Evolutionary conservation across 164 flowering plant genomes (phyloP), one percentile per base, ranked within the genome.

Genomic region (Saururus chinensis): DNA sequence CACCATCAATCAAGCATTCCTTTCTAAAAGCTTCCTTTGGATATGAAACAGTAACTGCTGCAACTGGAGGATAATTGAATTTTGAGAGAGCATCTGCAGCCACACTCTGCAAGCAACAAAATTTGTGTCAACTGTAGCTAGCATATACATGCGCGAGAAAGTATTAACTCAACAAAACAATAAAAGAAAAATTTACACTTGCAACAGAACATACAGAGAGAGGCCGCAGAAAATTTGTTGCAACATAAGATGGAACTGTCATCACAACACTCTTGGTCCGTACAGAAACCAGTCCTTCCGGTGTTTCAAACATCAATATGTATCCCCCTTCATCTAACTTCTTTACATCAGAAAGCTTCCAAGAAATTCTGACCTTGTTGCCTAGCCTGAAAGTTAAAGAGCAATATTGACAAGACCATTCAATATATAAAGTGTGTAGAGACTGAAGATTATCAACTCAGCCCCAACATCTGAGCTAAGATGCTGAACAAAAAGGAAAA

Each of bases 31-130:
- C 96, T 68, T 84, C 92, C 70, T 80, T 75, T 30, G 96, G 88
- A 72, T 93, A 93, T 51, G 97, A 90, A 57, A 93, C 62, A 40
- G 96, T 74, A 64, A 93, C 96, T 57, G 88, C 89, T 61, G 98
- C 97, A 65, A 93, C 96, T 40, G 98, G 98, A 40, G 98, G 97
- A 69, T 93, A 88, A 62, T 84, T 82, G 60, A 93, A 81, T 70
- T 85, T 82, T 59, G 91, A 85, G 9, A 93, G 80, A 21, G 88
- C 83, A 74, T 88, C 92, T 59, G 95, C 97, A 63, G 91, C 95
- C 68, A 71, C 73, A 60, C 57, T 73, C 98, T 93, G 88, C 67
- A 68, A 64, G 68, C 4, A 64, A 61, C 30, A 23, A 19, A 19
- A 9, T 19, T 11, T 30, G 13, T 53, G 24, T 20, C 56, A 53